These are phyloP conservation scores for Solanum boliviense DNA, from an alignment of 257 asterid species.

Conservation along the genomic window DNA sequence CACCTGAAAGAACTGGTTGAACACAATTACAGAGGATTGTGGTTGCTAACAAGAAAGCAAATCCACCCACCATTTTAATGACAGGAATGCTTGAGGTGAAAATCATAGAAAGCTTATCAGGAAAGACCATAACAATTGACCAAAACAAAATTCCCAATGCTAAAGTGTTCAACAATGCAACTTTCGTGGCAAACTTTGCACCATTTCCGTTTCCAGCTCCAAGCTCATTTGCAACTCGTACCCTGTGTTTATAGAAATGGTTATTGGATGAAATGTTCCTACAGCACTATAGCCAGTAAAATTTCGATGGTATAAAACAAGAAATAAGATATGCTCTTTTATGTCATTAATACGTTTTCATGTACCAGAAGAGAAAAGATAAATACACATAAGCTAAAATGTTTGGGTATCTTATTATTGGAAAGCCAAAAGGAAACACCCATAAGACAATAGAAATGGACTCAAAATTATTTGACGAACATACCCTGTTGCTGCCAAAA, in stretches of 20 bases:
- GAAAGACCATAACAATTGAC: slow-evolving; percentile 20
- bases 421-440: neutral
- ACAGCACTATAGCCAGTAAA: neutral
- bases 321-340: neutral
- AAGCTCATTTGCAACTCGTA: slow-evolving; percentile 56
- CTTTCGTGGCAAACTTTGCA: slow-evolving; percentile 36
- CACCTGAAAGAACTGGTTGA: slow-evolving; percentile 59
- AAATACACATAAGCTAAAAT: neutral
- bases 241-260: slow-evolving; percentile 18
- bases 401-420: neutral
- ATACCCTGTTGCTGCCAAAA: slow-evolving; percentile 66
- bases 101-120: slow-evolving; percentile 36
- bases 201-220: slow-evolving; percentile 44
- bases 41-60: slow-evolving; percentile 31
- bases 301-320: neutral
- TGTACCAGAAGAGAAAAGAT: neutral
- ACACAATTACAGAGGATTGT: slow-evolving; percentile 37
- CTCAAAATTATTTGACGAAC: neutral
- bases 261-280: neutral
- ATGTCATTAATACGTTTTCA: neutral
- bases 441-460: neutral
- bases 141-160: slow-evolving; percentile 27
- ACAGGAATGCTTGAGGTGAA: slow-evolving; percentile 45
- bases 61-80: slow-evolving; percentile 38
- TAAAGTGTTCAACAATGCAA: slow-evolving; percentile 33